Percentiles rank a stretch among this genome's conserved stretches.
Conservation (phyloP, 2,329 filamentous ascomycete species). For the Ampelomyces quisqualis region DNA sequence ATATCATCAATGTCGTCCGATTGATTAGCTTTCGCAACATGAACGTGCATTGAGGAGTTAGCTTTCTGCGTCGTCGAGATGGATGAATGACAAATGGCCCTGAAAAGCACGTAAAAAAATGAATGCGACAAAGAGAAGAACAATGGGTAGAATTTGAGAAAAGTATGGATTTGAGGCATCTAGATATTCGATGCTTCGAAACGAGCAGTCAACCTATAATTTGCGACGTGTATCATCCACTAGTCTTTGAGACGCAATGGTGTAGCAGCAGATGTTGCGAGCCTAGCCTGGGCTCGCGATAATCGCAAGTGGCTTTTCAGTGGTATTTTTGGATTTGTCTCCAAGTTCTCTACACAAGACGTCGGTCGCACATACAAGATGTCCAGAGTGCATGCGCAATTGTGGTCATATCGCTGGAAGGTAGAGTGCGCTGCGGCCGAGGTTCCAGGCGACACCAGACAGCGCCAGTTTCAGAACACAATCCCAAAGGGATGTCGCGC, state of each 20-base stretch:
- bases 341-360: no score
- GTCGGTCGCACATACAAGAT: no score
- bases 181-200: not conserved
- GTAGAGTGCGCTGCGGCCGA: not conserved
- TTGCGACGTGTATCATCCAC: conserved; percentile 5
- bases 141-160: not conserved
- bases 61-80: no score
- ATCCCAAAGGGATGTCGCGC: no score
- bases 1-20: conserved; percentile 18
- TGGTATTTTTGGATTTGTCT: no score
- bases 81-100: no score
- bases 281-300: not conserved
- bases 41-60: not conserved
- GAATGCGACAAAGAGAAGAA: not conserved
- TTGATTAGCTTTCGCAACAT: not conserved
- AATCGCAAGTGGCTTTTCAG: no score
- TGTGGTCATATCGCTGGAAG: not conserved
- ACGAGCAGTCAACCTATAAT: not conserved
- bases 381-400: no score
- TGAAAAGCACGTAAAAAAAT: no score
- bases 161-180: not conserved
- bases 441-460: not conserved
- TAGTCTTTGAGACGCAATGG: conserved; percentile 9
- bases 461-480: not conserved
- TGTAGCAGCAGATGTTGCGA: conserved; percentile 6